These are phyloP conservation scores for Gentiana straminea DNA, from an alignment of 257 asterid species.

Conservation along the genomic window DNA sequence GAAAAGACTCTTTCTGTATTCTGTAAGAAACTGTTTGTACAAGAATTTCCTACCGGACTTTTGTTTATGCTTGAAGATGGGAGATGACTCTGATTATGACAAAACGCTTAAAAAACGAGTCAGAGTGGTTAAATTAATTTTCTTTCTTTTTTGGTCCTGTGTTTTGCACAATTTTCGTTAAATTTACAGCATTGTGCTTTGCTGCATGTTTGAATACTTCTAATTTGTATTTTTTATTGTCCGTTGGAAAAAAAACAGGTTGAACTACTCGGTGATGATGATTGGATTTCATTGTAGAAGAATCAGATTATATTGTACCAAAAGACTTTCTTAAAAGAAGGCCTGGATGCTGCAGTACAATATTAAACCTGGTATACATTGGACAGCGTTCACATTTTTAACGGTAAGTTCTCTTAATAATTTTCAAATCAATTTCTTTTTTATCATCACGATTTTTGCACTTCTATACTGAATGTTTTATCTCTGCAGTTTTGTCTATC, in stretches of 20 bases:
- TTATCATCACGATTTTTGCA: neutral
- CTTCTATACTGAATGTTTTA: no score
- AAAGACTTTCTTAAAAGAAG: constrained; percentile 66
- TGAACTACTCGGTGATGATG: constrained; percentile 53
- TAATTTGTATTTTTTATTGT: neutral
- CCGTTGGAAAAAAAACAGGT: constrained; percentile 45
- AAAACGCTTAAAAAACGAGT: constrained; percentile 71
- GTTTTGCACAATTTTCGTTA: no score
- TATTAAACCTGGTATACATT: constrained; percentile 86
- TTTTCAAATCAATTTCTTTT: neutral
- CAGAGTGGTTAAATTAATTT: constrained; percentile 80
- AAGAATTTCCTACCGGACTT: constrained; percentile 9
- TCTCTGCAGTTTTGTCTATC: no score
- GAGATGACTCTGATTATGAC: constrained; percentile 91
- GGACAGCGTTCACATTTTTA: constrained; percentile 92
- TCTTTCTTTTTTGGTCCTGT: no score
- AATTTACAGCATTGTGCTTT: no score
- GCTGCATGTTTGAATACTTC: neutral
- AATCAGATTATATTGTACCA: constrained; percentile 75
- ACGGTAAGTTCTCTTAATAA: constrained; percentile 48
- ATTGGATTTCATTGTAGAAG: constrained; percentile 75
- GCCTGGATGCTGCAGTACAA: constrained; percentile 66
- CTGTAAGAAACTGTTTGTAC: neutral
- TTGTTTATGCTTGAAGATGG: constrained; percentile 28
- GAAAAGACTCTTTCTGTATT: no score